Evolutionary conservation across 176 grass and related monocot genomes (phyloP).

Genomic region (Chrysopogon serrulatus): DNA sequence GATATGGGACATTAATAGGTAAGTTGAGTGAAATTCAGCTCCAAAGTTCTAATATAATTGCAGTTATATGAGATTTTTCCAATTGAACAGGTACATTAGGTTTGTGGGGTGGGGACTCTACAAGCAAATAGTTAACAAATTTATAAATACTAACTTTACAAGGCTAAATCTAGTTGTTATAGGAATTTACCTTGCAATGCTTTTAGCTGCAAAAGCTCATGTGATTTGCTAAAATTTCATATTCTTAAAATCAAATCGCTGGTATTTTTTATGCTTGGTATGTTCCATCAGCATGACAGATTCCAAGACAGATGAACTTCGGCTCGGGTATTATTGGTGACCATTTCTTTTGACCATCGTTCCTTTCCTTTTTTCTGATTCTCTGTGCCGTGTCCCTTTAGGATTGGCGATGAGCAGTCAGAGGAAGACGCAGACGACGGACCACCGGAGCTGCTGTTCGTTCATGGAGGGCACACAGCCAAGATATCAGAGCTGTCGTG

Average conservation of each 20-base stretch:
- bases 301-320: not conserved
- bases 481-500: conserved; percentile 93
- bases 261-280: not conserved
- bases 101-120: not conserved
- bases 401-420: conserved; percentile 91
- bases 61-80: not conserved
- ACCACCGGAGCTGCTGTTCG: conserved; percentile 82
- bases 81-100: not conserved
- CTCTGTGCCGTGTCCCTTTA: conserved; percentile 6
- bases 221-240: not conserved
- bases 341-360: not conserved
- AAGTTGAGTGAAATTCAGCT: conserved; percentile 1
- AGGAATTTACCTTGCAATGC: not conserved
- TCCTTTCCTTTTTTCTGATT: not conserved
- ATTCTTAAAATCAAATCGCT: not conserved
- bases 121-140: not conserved
- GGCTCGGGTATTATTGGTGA: not conserved
- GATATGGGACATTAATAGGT: conserved; percentile 86
- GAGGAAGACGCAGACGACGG: conserved; percentile 84
- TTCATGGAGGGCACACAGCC: conserved; percentile 72
- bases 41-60: not conserved
- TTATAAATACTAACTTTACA: not conserved
- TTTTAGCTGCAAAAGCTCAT: not conserved
- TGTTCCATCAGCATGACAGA: not conserved
- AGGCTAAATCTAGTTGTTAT: not conserved